A percentile compares a stretch with the other conserved stretches of the same genome.
phyloP scores from a whole-genome alignment of 2,329 filamentous ascomycete species.

The Paramyrothecium roridum region DNA sequence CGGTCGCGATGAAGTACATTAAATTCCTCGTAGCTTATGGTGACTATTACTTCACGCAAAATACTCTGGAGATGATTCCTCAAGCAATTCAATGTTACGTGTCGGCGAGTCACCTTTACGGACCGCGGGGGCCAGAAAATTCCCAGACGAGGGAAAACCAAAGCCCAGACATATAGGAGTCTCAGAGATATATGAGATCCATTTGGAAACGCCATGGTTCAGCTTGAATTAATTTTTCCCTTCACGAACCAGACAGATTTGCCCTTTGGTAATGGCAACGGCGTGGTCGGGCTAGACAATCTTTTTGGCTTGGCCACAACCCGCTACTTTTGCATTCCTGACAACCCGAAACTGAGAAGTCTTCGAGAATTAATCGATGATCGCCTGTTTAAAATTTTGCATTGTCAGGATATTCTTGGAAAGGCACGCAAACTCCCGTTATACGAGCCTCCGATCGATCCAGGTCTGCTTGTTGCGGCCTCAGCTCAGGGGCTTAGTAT shows the following conservation, averaged over 20 bases:
- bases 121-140: background rate
- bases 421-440: background rate
- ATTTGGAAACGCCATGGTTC: conserved; percentile 1
- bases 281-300: background rate
- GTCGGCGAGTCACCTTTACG: background rate
- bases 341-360: background rate
- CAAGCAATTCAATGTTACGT: background rate
- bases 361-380: background rate
- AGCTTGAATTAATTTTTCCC: conserved; percentile 1
- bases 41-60: background rate
- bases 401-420: conserved; percentile 4
- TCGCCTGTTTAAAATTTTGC: conserved; percentile 2
- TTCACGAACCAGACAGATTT: conserved; percentile 1
- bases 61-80: background rate
- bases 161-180: background rate
- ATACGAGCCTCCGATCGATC: background rate
- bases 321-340: conserved; percentile 3
- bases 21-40: background rate
- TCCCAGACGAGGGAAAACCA: background rate
- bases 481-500: background rate
- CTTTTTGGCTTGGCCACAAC: conserved; percentile 2
- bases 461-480: background rate
- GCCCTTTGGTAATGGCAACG: background rate
- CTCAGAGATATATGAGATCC: background rate
- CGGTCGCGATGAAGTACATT: conserved; percentile 8